phyloP scores from a whole-genome alignment of 331 rosid genomes.

The Rosa hybrid region DNA sequence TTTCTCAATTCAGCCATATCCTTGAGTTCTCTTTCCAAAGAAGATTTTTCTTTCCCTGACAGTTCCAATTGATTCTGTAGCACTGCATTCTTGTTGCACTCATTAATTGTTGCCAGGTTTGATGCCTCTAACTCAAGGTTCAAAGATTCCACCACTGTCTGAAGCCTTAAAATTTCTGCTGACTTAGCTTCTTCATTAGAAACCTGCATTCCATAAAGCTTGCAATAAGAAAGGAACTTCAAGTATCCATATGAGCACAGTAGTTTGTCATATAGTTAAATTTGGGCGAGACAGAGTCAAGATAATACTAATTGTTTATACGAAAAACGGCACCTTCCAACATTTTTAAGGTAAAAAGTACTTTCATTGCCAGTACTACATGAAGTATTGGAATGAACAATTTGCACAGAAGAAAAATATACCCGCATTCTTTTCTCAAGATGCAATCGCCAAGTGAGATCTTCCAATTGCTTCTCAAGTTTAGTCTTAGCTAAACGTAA shows the following conservation, averaged over 20 bases:
- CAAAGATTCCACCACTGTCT: conserved; percentile 68
- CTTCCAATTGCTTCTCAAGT: conserved; percentile 97
- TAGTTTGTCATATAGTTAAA: not conserved
- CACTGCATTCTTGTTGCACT: conserved; percentile 91
- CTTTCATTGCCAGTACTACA: not conserved
- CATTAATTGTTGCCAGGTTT: conserved; percentile 81
- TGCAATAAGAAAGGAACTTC: conserved; percentile 14
- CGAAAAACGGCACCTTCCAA: not conserved
- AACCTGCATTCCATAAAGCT: conserved; percentile 53
- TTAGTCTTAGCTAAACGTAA: conserved; percentile 92
- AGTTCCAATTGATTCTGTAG: conserved; percentile 83
- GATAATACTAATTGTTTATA: not conserved
- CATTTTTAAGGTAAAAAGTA: not conserved
- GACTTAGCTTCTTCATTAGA: conserved; percentile 88
- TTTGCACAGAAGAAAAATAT: conserved; percentile 23
- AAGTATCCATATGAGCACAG: not conserved
- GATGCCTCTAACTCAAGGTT: conserved; percentile 89
- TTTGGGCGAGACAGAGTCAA: not conserved
- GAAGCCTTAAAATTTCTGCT: conserved; percentile 68
- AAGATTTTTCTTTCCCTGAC: conserved; percentile 73
- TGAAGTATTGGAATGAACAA: not conserved
- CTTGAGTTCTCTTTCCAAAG: conserved; percentile 73
- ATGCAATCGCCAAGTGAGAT: conserved; percentile 91
- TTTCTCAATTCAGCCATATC: conserved; percentile 65
- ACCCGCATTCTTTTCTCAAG: conserved; percentile 96